Evolutionary conservation across 2,329 filamentous ascomycete species (phyloP), one percentile per base, ranked within the genome.

Genomic region (Didymosphaeria variabile): DNA sequence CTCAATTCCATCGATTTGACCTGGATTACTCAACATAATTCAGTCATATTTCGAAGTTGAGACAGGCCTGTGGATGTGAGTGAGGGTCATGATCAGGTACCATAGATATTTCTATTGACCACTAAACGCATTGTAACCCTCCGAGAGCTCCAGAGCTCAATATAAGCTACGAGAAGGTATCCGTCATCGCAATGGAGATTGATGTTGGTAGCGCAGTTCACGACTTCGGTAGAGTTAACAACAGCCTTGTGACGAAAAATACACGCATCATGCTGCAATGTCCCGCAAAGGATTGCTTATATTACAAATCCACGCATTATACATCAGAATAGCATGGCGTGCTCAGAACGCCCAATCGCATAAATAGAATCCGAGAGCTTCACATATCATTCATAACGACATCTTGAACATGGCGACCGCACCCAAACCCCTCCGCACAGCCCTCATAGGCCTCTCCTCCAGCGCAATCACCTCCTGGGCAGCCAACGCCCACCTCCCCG

Each of bases 401-500:
- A 7, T 29, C 19, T 19, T n/a, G 2, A 49, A 34, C 26, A 56
- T 56, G 54, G 9, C 52, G 5, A 12, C 51, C 19, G 21, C 38
- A 8, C 42, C 26, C 12, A 17, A 44, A 52, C 70, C 69, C 13
- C 65, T 72, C 49, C 69, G 70, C 50, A 60, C 69, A 26, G 71
- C 63, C 38, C 47, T 74, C 40, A 74, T 73, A 32, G 70, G 71
- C 57, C 71, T 74, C 58, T 68, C 64, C 34, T 59, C 63, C n/a
- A 55, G 53, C 9, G 67, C 67, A 42, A 51, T 32, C 12, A 62
- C 64, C 32, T 69, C 67, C n/a, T 81, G 79, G 77, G 75, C 71
- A 21, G 63, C 63, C 2, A 44, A 31, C 10, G 71, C 77, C 2
- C 80, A 82, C 57, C 69, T 82, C 1, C 79, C 78, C 2, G 71